Percentiles rank a stretch among this genome's conserved stretches.
Conservation (phyloP, 2,329 filamentous ascomycete genomes). For the Aspergillus niger region DNA sequence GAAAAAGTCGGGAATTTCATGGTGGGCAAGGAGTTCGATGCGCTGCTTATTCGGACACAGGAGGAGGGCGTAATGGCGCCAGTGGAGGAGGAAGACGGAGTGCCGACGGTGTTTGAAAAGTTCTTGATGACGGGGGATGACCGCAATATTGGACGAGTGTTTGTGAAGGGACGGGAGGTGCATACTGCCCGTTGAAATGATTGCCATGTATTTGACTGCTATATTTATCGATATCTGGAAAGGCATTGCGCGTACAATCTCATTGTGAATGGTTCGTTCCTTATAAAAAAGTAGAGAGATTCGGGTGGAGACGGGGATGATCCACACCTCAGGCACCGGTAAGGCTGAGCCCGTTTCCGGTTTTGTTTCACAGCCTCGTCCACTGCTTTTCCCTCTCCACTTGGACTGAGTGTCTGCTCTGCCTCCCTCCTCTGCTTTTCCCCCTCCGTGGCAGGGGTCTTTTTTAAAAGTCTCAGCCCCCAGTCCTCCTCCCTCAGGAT, state of each 20-base stretch:
- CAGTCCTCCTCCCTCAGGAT: background rate
- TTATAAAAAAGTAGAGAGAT: too few relatives aligned
- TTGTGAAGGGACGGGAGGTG: conserved; percentile 51
- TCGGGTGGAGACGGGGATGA: background rate
- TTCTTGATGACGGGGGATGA: conserved; percentile 68
- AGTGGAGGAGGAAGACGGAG: conserved; percentile 53
- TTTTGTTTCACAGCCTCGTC: background rate
- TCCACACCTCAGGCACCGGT: background rate
- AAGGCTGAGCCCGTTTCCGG: background rate
- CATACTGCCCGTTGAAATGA: background rate
- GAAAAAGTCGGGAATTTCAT: conserved; percentile 59
- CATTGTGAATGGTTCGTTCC: background rate
- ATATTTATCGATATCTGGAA: background rate
- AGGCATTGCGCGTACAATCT: background rate
- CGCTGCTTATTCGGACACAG: conserved; percentile 51
- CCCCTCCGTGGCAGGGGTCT: background rate
- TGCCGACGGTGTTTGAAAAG: conserved; percentile 59
- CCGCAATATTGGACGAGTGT: conserved; percentile 60
- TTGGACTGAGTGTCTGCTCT: background rate
- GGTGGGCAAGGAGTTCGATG: conserved; percentile 65
- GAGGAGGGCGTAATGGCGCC: conserved; percentile 54
- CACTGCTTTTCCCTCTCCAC: too few relatives aligned
- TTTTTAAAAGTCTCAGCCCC: background rate
- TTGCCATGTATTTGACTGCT: too few relatives aligned
- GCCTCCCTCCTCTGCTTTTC: background rate